Evolutionary conservation across 345 rosid species (phyloP).

Genomic region (Turritis glabra): DNA sequence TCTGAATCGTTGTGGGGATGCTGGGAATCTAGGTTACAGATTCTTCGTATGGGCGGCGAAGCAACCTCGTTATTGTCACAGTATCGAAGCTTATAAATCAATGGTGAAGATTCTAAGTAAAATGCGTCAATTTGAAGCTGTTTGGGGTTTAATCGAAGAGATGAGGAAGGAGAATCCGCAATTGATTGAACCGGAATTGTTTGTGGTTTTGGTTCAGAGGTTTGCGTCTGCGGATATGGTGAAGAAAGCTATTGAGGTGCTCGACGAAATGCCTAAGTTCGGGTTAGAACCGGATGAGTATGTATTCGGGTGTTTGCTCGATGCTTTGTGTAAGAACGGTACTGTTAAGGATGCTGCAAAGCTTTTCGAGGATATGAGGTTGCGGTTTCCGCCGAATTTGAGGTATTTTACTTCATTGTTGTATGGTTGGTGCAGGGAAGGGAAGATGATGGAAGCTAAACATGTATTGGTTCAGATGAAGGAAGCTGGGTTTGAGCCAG

Average conservation of each 20-base stretch:
- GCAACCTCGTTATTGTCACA: constrained; percentile 70
- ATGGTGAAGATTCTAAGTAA: constrained; percentile 75
- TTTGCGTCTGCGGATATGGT: constrained; percentile 75
- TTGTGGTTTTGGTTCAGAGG: constrained; percentile 69
- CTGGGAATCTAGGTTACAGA: constrained; percentile 78
- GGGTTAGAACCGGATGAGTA: constrained; percentile 79
- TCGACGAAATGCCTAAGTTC: constrained; percentile 86
- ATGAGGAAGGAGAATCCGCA: constrained; percentile 75
- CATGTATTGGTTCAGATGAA: constrained; percentile 82
- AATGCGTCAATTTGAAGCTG: constrained; percentile 84
- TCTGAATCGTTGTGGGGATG: constrained; percentile 87
- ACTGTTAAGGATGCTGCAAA: constrained; percentile 83
- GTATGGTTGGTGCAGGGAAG: constrained; percentile 93
- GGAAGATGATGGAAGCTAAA: constrained; percentile 86
- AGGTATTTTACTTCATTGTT: constrained; percentile 70
- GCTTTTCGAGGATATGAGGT: constrained; percentile 76
- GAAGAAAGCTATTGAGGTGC: constrained; percentile 79
- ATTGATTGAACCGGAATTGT: constrained; percentile 70
- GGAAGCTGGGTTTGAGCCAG: constrained; percentile 81
- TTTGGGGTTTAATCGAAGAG: constrained; percentile 87
- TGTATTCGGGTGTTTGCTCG: constrained; percentile 74
- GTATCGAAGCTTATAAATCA: constrained; percentile 67
- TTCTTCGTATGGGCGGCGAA: constrained; percentile 85
- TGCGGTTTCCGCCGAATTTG: constrained; percentile 54
- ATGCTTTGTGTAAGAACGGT: constrained; percentile 82